Percentiles rank a stretch among this genome's conserved stretches.
phyloP scores from a whole-genome alignment of 2,329 filamentous ascomycete genomes.

The Colletotrichum echinochloae region DNA sequence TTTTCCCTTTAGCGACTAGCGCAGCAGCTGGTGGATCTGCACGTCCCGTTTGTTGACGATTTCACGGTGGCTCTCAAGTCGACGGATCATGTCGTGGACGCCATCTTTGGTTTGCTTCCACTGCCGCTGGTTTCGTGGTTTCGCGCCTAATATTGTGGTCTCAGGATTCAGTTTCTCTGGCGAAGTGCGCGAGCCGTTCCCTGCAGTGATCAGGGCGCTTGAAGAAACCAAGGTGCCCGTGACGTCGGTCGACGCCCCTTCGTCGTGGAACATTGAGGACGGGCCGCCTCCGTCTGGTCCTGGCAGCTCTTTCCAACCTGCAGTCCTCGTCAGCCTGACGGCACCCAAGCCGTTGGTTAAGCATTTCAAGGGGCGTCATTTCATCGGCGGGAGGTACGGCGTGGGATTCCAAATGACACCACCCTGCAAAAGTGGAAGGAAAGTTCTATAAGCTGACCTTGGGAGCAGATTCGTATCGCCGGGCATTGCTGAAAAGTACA shows the following conservation, averaged over 20 bases:
- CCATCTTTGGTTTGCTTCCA: slow-evolving; percentile 81
- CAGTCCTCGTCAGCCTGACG: slow-evolving; percentile 86
- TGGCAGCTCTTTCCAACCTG: slow-evolving; percentile 84
- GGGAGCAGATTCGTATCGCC: slow-evolving; percentile 78
- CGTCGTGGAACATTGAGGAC: slow-evolving; percentile 91
- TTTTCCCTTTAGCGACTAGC: slow-evolving; percentile 73
- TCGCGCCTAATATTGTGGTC: slow-evolving; percentile 29
- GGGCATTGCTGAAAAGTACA: slow-evolving; percentile 85
- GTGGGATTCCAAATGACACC: slow-evolving; percentile 19
- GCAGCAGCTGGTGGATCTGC: slow-evolving; percentile 86
- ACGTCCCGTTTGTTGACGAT: slow-evolving; percentile 86
- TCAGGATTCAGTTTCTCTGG: slow-evolving; percentile 91
- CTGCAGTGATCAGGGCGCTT: slow-evolving; percentile 81
- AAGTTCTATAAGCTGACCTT: slow-evolving; percentile 29
- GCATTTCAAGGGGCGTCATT: slow-evolving; percentile 88
- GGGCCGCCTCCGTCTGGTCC: slow-evolving; percentile 84
- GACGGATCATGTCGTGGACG: slow-evolving; percentile 87
- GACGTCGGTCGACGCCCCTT: slow-evolving; percentile 91
- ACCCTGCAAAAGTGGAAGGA: not conserved
- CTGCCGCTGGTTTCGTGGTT: not conserved
- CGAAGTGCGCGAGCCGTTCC: slow-evolving; percentile 92
- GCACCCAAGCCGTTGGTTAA: slow-evolving; percentile 92
- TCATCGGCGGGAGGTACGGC: slow-evolving; percentile 83
- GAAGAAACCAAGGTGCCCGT: slow-evolving; percentile 80
- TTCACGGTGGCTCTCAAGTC: slow-evolving; percentile 75